Evolutionary conservation across 768 basidiomycete species (phyloP), one percentile per base, ranked within the genome.

Genomic region (Rhodosporidiobolus odoratus): DNA sequence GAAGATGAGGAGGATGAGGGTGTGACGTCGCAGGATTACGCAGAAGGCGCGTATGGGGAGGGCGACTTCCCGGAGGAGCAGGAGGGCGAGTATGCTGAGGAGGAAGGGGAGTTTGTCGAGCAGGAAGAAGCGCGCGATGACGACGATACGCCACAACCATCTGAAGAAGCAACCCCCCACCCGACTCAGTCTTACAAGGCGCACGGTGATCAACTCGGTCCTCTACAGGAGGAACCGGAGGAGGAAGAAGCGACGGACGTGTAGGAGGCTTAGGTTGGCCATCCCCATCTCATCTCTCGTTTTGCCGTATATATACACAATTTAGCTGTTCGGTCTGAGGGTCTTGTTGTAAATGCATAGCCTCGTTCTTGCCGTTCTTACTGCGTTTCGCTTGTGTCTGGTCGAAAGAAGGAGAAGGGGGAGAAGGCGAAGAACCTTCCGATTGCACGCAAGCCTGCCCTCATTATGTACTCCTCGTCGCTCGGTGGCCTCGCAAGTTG

Each of bases 201-300:
- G 30, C 45, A 66, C 30, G 63, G 63, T 4, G 27, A 27, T 17
- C 27, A 58, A 37, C 65, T 66, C 43, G 45, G 45, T 17, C 2
- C n/a, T 2, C 21, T 66, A 6, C 56, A 21, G 7, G 65, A 66
- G 27, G 27, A 65, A 35, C 54, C 54, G 23, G 65, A 66, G 57
- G 65, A 66, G 57, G 64, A 65, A 34, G 64, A 65, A 27, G 35
- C 21, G 54, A n/a, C n/a, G n/a, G n/a, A n/a, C n/a, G n/a, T n/a
- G n/a, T n/a, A n/a, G n/a, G n/a, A n/a, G n/a, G n/a, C n/a, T n/a
- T n/a, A n/a, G n/a, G n/a, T n/a, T n/a, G n/a, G n/a, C n/a, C n/a
- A n/a, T n/a, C n/a, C n/a, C n/a, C n/a, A n/a, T n/a, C n/a, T n/a
- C n/a, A n/a, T n/a, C n/a, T n/a, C n/a, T n/a, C n/a, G n/a, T n/a